Evolutionary conservation across 768 basidiomycete genomes (phyloP), one percentile per base, ranked within the genome.

Genomic region (Tulasnella sp.): DNA sequence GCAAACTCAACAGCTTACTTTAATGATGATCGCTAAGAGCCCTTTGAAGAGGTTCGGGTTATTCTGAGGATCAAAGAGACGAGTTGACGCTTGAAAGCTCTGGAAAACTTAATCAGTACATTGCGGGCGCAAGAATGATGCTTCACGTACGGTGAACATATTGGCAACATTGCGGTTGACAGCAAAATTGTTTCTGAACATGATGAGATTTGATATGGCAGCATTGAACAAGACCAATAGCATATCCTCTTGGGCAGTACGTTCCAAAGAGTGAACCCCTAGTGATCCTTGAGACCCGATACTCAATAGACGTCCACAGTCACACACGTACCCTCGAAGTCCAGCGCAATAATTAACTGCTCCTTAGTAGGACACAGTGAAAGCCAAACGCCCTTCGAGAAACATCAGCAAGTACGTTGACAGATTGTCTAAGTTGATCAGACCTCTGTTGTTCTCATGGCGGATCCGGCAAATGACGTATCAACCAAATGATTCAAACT

Each of bases 141-240:
- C 86, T 90, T 90, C 0, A 74, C 71, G 37, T 26, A 79, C 78
- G 18, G 72, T 88, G 77, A 91, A 91, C 1, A 90, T 86, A 1
- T 88, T 88, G 5, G 87, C 85, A 26, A 91, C 89, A 79, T 90
- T 88, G n/a, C 89, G 85, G 61, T 88, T 88, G 3, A 90, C 82
- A 0, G 90, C 89, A 74, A 91, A 91, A 74, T 91, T 91, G 77
- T 91, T 90, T 3, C 90, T 87, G 84, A 90, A 90, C 0, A 90
- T 83, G 0, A 91, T 88, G 23, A 78, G 69, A 80, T 91, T 91
- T 1, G 90, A 91, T 16, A 91, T 86, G 0, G 90, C 90, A 2
- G 89, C 87, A 80, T 90, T 91, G 82, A 91, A 91, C 11, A 91
- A 82, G 1, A 91, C 90, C 0, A 91, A 85, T 3, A 91, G 83